Percentiles rank a stretch among this genome's conserved stretches.
Conservation (phyloP, 371 early-diverging fungal species). For the Batkoa obscura region DNA sequence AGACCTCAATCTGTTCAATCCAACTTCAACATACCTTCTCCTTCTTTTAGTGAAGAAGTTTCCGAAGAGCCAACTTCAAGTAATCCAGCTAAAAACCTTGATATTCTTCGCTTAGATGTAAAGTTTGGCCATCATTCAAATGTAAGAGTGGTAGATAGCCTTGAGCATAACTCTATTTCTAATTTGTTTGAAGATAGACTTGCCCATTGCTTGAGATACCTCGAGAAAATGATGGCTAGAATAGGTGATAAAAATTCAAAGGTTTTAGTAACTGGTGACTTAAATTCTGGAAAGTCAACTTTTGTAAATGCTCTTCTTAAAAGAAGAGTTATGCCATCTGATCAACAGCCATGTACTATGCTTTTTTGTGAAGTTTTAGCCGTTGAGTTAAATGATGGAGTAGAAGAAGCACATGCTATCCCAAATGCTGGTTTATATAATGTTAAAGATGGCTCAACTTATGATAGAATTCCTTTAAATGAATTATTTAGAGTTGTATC, state of each 20-base stretch:
- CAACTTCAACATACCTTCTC: neutral
- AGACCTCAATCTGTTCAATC: neutral
- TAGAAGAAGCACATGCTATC: constrained; percentile 83
- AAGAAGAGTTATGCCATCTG: constrained; percentile 69
- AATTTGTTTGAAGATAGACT: constrained; percentile 44
- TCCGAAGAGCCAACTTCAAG: neutral
- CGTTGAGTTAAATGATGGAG: constrained; percentile 56
- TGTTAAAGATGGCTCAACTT: constrained; percentile 47
- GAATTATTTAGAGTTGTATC: constrained; percentile 29
- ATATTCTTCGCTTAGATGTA: constrained; percentile 2
- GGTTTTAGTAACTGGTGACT: constrained; percentile 90
- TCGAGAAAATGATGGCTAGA: constrained; percentile 58
- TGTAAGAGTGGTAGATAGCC: neutral
- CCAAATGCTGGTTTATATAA: constrained; percentile 38
- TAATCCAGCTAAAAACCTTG: neutral
- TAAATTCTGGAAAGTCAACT: constrained; percentile 93
- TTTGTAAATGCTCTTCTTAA: constrained; percentile 89
- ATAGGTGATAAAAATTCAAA: constrained; percentile 78
- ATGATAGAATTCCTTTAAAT: constrained; percentile 36
- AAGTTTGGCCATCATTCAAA: neutral
- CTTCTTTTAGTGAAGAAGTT: neutral
- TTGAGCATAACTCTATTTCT: constrained; percentile 46
- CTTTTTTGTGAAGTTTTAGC: constrained; percentile 86
- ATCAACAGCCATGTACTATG: constrained; percentile 94
- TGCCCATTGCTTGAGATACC: constrained; percentile 40